Conservation (phyloP, 2,329 filamentous ascomycete species). For the Phyllosticta ampelicida region DNA sequence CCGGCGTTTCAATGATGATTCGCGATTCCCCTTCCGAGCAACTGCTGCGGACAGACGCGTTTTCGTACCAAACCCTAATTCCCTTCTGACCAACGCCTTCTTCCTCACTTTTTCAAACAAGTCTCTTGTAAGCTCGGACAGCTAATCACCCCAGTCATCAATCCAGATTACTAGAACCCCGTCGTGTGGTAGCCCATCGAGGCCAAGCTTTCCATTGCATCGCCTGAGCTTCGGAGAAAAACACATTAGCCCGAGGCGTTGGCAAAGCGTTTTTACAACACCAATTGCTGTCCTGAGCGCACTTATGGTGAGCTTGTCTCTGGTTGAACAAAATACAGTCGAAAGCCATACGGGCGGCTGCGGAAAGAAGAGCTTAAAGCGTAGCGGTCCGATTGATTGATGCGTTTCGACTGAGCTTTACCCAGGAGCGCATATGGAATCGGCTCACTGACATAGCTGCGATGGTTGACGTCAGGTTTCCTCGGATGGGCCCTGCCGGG, state of each 20-base stretch:
- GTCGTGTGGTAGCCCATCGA: too few relatives aligned
- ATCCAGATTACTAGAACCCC: background rate
- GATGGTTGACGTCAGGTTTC: background rate
- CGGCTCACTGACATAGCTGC: background rate
- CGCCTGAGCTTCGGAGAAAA: background rate
- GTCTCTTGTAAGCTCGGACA: background rate
- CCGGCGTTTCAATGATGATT: background rate
- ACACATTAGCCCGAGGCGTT: background rate
- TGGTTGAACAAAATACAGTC: background rate
- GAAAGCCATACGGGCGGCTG: background rate
- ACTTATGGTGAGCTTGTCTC: background rate
- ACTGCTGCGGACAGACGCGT: background rate
- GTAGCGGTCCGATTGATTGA: background rate
- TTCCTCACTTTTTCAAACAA: background rate
- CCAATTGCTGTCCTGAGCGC: background rate
- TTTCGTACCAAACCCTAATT: conserved; percentile 3
- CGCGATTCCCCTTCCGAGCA: conserved; percentile 1
- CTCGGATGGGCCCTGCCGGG: background rate
- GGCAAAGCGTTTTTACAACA: background rate
- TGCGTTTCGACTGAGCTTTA: background rate
- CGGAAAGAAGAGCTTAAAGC: background rate
- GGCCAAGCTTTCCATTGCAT: too few relatives aligned
- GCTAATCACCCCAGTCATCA: background rate
- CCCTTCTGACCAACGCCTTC: background rate
- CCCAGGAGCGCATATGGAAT: background rate